Evolutionary conservation across 2,329 filamentous ascomycete genomes (phyloP), one percentile per base, ranked within the genome.

Genomic region (Diaporthe sp.): DNA sequence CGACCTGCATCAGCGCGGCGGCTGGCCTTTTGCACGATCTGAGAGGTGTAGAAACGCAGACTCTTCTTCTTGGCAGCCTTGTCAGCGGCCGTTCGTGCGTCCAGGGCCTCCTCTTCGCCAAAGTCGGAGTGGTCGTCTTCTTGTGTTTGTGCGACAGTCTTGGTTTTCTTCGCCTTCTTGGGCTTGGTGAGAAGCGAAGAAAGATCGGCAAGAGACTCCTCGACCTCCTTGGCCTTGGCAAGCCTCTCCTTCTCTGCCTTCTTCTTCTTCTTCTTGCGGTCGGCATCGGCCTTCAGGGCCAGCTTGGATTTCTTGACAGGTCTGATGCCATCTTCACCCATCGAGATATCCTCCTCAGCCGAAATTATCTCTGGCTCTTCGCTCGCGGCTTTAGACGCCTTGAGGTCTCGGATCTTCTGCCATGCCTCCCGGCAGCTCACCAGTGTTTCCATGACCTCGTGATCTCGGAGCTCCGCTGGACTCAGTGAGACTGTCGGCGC

Each of bases 41-140:
- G 97, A 4, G 96, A 98, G 3, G 97, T 98, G 89, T 99, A 99
- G 88, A 99, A 99, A 77, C 95, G 94, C 75, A 99, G 90, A 78
- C 92, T 95, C 88, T 97, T 98, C 89, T 97, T 98, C 84, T 94
- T 94, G 76, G 92, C 91, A 0, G 93, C 94, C 85, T 99, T 99
- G 81, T 98, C 95, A 57, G 94, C 94, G 0, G 95, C 93, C 76
- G 96, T 92, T 77, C 92, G 90, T 15, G 92, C 92, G 72, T 95
- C 95, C 75, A 98, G 90, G 5, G 88, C 86, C 22, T 94, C 93
- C 83, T 98, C 95, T 81, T 99, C 97, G 80, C 96, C 97, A 82
- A 99, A 96, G 86, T 99, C 97, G 3, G 95, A 98, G 80, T 94
- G 90, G 77, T 93, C 91, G 71, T 90, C 90, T 34, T 85, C 83